These are phyloP conservation scores for Yamadazyma sp. DNA, from an alignment of 1,139 yeast species.

Conservation along the genomic window DNA sequence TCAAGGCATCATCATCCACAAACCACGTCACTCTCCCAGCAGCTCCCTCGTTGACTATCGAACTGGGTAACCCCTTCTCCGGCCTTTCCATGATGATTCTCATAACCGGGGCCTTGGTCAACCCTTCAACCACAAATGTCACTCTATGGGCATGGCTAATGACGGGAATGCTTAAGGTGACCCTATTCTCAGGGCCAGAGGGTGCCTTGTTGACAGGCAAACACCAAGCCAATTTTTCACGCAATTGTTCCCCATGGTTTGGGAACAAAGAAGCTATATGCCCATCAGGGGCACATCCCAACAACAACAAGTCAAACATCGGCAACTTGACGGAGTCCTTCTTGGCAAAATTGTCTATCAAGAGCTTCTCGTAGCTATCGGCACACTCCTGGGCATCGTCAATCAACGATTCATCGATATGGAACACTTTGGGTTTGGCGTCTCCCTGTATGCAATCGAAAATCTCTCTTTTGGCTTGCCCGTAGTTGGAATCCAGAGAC, in stretches of 20 bases:
- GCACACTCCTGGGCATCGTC: constrained; percentile 94
- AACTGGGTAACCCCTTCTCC: constrained; percentile 92
- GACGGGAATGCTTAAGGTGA: constrained; percentile 91
- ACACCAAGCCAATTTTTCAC: constrained; percentile 96
- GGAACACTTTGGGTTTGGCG: constrained; percentile 70
- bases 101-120: constrained; percentile 91
- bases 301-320: constrained; percentile 82
- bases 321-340: constrained; percentile 95
- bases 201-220: constrained; percentile 94
- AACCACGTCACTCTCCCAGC: constrained; percentile 98
- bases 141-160: constrained; percentile 92
- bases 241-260: constrained; percentile 74
- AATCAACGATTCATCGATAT: constrained; percentile 74
- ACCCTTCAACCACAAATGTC: constrained; percentile 92
- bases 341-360: constrained; percentile 90
- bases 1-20: constrained; percentile 92
- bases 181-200: constrained; percentile 81
- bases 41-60: constrained; percentile 92
- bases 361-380: constrained; percentile 81
- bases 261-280: constrained; percentile 97
- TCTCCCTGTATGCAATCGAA: constrained; percentile 61
- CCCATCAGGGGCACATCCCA: constrained; percentile 99
- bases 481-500: constrained; percentile 83
- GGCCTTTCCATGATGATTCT: constrained; percentile 96
- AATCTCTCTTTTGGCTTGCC: constrained; percentile 79